Conservation (phyloP, 176 grass and related monocot species). For the Rhipidocladum racemiflorum region DNA sequence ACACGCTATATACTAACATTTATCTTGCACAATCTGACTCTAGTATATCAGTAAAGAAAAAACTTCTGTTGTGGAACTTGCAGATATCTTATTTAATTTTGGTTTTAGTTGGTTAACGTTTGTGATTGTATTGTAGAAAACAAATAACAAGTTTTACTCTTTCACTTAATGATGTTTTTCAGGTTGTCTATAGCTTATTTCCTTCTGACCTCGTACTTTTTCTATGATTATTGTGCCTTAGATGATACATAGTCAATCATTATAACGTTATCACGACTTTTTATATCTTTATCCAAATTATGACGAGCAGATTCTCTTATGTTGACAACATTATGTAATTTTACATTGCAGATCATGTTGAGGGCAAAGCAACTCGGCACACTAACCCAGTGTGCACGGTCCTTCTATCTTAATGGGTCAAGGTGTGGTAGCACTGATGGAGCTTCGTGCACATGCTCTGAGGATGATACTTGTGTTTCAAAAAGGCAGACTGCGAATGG, state of each 20-base stretch:
- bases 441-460: conserved; percentile 69
- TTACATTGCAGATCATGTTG: conserved; percentile 78
- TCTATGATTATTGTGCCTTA: background rate
- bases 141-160: background rate
- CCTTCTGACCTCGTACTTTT: conserved; percentile 9
- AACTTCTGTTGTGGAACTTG: background rate
- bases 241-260: background rate
- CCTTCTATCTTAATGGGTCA: conserved; percentile 88
- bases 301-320: background rate
- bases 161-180: conserved; percentile 4
- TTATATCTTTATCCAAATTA: background rate
- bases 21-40: background rate
- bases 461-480: conserved; percentile 69
- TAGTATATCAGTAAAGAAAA: background rate
- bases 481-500: conserved; percentile 46
- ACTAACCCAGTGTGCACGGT: conserved; percentile 78
- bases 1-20: background rate
- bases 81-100: background rate
- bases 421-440: conserved; percentile 69
- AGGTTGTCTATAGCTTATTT: background rate
- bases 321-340: conserved; percentile 17
- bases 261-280: background rate
- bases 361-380: conserved; percentile 87
- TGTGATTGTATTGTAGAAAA: background rate
- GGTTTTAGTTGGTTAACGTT: background rate